These are phyloP conservation scores for Bromus sterilis DNA, from an alignment of 176 grass and related monocot genomes.

Conservation along the genomic window DNA sequence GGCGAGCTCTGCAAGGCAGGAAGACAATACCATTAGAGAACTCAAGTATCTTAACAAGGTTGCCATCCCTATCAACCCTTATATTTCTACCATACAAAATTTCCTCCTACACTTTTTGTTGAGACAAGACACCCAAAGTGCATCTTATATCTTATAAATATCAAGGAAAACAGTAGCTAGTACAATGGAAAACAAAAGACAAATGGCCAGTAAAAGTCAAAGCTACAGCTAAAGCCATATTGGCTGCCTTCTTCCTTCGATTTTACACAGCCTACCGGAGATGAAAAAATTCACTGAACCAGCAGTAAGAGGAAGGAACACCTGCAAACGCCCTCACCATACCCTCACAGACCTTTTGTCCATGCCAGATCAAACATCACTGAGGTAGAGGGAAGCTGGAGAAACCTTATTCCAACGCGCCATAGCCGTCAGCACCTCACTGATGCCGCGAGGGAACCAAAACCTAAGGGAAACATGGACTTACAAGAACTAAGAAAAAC, in stretches of 20 bases:
- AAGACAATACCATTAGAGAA: neutral
- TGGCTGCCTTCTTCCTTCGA: neutral
- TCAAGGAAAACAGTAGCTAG: too few relatives aligned
- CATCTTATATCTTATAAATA: too few relatives aligned
- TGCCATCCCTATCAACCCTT: neutral
- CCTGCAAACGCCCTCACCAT: neutral
- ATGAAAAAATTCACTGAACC: neutral
- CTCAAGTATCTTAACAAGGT: neutral
- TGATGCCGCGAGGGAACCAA: neutral
- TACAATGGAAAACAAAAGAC: too few relatives aligned
- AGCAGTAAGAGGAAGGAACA: neutral
- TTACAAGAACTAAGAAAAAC: neutral
- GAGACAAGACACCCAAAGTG: too few relatives aligned
- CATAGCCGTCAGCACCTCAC: too few relatives aligned
- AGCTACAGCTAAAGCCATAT: too few relatives aligned
- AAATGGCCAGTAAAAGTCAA: too few relatives aligned
- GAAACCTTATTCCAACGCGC: neutral
- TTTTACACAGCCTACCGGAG: neutral
- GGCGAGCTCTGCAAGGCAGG: conserved; percentile 15
- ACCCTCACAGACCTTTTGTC: neutral
- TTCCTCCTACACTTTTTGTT: neutral
- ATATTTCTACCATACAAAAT: neutral
- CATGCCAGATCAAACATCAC: neutral
- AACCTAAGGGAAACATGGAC: neutral
- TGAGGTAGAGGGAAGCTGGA: neutral